phyloP scores from a whole-genome alignment of 768 basidiomycete genomes.

The Lactarius tabidus region DNA sequence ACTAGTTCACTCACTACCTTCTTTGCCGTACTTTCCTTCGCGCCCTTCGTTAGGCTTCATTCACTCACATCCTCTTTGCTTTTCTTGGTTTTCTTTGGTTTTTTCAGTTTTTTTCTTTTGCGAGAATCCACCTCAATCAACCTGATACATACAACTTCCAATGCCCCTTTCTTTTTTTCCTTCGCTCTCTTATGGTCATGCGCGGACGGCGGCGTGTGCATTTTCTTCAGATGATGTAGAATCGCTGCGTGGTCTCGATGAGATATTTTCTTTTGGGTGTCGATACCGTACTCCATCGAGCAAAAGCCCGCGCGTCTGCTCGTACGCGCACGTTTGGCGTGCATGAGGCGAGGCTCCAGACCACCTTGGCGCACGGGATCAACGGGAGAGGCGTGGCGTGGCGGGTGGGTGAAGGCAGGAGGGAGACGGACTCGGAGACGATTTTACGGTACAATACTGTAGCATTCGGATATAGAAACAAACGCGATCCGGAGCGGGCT shows the following conservation, averaged over 20 bases:
- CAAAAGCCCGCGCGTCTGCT: neutral
- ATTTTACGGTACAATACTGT: neutral
- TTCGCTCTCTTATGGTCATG: neutral
- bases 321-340: neutral
- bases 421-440: neutral
- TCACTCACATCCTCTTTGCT: neutral
- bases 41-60: too few relatives aligned
- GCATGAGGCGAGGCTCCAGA: neutral
- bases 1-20: conserved; percentile 1
- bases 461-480: neutral
- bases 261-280: neutral
- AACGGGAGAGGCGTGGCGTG: too few relatives aligned
- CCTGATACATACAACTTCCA: neutral
- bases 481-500: neutral
- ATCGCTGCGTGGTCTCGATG: neutral
- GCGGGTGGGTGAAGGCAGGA: neutral
- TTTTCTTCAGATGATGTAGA: neutral
- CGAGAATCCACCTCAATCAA: neutral
- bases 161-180: neutral
- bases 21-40: neutral
- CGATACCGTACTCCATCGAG: neutral
- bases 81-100: neutral
- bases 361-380: neutral
- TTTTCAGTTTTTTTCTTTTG: neutral
- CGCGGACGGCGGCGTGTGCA: neutral